Conservation (phyloP, 1,139 yeast genomes). For the Geotrichum cucujoidarum region DNA sequence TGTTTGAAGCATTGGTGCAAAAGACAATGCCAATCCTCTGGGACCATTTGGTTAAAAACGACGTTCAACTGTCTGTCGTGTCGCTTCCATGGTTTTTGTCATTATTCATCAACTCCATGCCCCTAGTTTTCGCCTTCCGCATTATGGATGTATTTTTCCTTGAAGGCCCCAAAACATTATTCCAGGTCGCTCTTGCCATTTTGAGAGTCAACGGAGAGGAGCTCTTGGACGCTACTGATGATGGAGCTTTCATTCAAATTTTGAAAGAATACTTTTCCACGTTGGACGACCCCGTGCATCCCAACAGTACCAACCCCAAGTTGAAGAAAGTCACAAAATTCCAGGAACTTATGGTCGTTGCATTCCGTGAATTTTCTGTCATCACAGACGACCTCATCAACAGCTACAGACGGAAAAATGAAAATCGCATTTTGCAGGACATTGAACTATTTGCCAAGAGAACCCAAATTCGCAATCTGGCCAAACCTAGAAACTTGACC, state of each 20-base stretch:
- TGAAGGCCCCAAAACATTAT: slow-evolving; percentile 83
- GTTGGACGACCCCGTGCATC: slow-evolving; percentile 76
- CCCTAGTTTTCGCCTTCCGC: slow-evolving; percentile 86
- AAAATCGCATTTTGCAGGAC: slow-evolving; percentile 74
- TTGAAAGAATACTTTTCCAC: slow-evolving; percentile 76
- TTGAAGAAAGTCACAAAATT: slow-evolving; percentile 70
- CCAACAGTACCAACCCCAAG: slow-evolving; percentile 61
- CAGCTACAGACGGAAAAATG: slow-evolving; percentile 63
- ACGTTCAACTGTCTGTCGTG: slow-evolving; percentile 90
- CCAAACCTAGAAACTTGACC: slow-evolving; percentile 59
- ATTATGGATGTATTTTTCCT: slow-evolving; percentile 86
- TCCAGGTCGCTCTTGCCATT: slow-evolving; percentile 90
- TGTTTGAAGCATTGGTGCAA: slow-evolving; percentile 83
- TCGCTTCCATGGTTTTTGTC: slow-evolving; percentile 96
- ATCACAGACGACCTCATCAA: slow-evolving; percentile 71
- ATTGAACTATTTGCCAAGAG: slow-evolving; percentile 88
- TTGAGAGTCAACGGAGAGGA: slow-evolving; percentile 82
- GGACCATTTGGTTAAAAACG: slow-evolving; percentile 72
- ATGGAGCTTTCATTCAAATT: slow-evolving; percentile 83
- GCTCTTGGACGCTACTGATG: slow-evolving; percentile 75
- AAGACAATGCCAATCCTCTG: slow-evolving; percentile 85
- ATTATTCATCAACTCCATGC: slow-evolving; percentile 86
- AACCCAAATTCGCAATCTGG: slow-evolving; percentile 81
- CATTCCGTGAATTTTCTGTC: slow-evolving; percentile 82
- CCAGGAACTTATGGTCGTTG: slow-evolving; percentile 84